Base-by-base conservation (phyloP, 345 rosid species). In the Crucihimalaya himalaica region DNA sequence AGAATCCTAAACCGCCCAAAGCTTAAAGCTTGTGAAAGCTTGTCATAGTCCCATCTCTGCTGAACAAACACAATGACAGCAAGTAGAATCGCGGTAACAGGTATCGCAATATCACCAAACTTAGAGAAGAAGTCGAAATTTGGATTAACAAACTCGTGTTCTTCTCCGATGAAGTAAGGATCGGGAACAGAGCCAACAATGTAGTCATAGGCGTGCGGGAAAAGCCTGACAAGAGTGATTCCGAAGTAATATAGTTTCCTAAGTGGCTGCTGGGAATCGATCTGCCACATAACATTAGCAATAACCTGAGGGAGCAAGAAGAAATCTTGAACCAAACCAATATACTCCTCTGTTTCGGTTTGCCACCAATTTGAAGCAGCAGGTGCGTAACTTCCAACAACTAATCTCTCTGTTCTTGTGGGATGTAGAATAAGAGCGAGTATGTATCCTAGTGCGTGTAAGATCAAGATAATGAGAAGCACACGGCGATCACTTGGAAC, bases 251-350 rank as follows among this genome's bases (percentile, higher is more conserved):
- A 93, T 16, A 83, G 83, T 67, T 84, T 84, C 76, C 86, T 52
- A 23, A 93, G 81, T 10, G 98, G 90, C 80, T 75, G 69, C 81
- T 79, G 50, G 43, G 79, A 77, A 60, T 90, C 85, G 3, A 86
- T 80, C 71, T 87, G 90, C 98, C 98, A 93, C 13, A 87, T 25
- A 16, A 86, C 56, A 69, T 88, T 88, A 39, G 88, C 92, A 21
- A 90, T 84, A 19, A 93, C 86, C 78, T 93, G 98, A 61, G 98
- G 98, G 3, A 93, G 90, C 81, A 93, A 84, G 86, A 87, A 93
- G 62, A 90, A 84, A 68, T 93, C 98, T 76, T 93, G 98, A 68
- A 81, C 84, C 40, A 93, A 90, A 77, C 98, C 98, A 10, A 86
- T 73, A 63, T 90, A 90, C 83, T 93, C 98, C 81, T 86, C 88